phyloP scores from a whole-genome alignment of 495 filamentous ascomycete species.

The Daldinia decipiens region DNA sequence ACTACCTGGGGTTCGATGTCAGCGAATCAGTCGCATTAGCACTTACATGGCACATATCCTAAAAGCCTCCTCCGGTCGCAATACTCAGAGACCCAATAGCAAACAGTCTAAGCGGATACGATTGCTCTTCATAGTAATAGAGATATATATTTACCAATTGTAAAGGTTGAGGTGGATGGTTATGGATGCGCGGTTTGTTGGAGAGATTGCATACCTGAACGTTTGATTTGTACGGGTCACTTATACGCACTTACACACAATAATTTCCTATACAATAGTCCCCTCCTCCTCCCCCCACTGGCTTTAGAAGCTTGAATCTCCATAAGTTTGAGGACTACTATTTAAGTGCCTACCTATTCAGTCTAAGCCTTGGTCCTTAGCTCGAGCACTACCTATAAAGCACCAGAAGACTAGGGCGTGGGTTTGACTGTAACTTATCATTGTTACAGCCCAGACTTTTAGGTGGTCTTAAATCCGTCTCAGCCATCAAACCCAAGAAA shows the following conservation, averaged over 20 bases:
- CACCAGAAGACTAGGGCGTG: conserved; percentile 14
- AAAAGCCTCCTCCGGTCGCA: conserved; percentile 26
- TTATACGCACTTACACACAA: conserved; percentile 3
- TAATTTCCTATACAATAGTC: conserved; percentile 29
- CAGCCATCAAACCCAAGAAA: conserved; percentile 13
- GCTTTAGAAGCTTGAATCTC: conserved; percentile 7
- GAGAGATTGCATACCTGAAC: conserved; percentile 6
- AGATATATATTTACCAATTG: conserved; percentile 19
- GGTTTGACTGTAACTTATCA: conserved; percentile 27
- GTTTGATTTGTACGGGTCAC: conserved; percentile 8
- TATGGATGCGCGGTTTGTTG: conserved; percentile 39
- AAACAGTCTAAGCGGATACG: conserved; percentile 27
- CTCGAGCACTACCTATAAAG: conserved; percentile 9
- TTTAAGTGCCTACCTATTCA: conserved; percentile 17
- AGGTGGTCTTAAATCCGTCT: conserved; percentile 20
- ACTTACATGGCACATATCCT: conserved; percentile 39
- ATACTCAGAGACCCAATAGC: conserved; percentile 30
- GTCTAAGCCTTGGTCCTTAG: conserved; percentile 27
- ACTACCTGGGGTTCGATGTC: conserved; percentile 21
- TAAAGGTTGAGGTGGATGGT: conserved; percentile 27
- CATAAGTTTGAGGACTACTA: conserved; percentile 5
- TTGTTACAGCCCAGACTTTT: conserved; percentile 15
- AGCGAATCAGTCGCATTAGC: conserved; percentile 40
- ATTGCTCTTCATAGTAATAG: conserved; percentile 41
- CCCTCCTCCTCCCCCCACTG: conserved; percentile 2